Evolutionary conservation across 345 rosid species (phyloP), one percentile per base, ranked within the genome.

Genomic region (Streptanthus diversifolius): DNA sequence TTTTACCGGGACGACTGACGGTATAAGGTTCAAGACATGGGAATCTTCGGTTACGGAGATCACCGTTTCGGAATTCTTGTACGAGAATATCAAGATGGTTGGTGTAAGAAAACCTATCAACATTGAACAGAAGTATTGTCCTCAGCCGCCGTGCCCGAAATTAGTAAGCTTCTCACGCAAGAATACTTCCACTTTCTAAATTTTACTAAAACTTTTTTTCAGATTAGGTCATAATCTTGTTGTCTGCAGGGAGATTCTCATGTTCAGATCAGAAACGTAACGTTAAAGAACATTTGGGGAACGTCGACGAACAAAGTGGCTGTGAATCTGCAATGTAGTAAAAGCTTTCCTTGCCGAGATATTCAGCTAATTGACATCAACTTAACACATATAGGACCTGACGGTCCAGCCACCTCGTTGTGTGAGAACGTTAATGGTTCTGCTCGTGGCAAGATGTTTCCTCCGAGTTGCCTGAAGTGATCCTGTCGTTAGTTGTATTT

Each of bases 191-290:
- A n/a, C 40, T 40, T 11, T 22, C 70, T 49, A 49, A 3, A 22
- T 22, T 14, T 14, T 49, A 3, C 32, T 33, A 5, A 4, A 2
- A 6, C n/a, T 22, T 40, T 53, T 8, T 1, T 18, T 7, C 30
- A 44, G 32, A 19, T 32, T 32, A 35, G n/a, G 12, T 63, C 45
- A 13, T n/a, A 4, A 22, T 35, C 36, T 35, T 35, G 33, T 21
- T 57, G 17, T 37, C 1, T 7, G 15, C 49, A 80, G 81, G 54
- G 65, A 18, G 69, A 75, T 0, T 78, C 84, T 17, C 79, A 70
- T 14, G 61, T 81, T 54, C 74, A 78, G 27, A 78, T 81, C 13
- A 47, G 32, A 53, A 72, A 74, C 21, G 49, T 81, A 18, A 78
- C 52, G 24, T 71, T 53, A 5, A 65, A 39, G 18, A 74, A 74